phyloP scores from a whole-genome alignment of 2,329 filamentous ascomycete genomes.

The Oidium heveae region DNA sequence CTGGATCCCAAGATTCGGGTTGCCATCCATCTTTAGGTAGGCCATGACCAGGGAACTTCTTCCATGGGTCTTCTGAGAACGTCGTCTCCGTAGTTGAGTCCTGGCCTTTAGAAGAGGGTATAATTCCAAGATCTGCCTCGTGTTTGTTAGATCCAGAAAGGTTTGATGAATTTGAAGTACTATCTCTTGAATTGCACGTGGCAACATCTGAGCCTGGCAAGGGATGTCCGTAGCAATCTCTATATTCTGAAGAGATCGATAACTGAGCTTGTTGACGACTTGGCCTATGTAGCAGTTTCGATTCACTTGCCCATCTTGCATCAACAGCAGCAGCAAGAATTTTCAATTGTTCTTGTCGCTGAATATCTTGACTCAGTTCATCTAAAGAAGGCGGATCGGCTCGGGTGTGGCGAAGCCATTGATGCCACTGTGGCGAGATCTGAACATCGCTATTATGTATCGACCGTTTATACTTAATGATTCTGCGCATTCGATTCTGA shows the following conservation, averaged over 20 bases:
- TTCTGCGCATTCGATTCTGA: slow-evolving; percentile 28
- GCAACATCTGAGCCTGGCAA: background rate
- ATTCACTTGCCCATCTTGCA: slow-evolving; percentile 35
- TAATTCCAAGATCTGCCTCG: background rate
- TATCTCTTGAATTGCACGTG: background rate
- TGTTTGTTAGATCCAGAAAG: background rate
- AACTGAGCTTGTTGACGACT: slow-evolving; percentile 2
- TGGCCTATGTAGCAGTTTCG: slow-evolving; percentile 21
- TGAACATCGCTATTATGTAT: slow-evolving; percentile 27
- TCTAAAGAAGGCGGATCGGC: slow-evolving; percentile 25
- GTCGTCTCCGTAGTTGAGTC: background rate
- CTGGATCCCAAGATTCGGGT: slow-evolving; percentile 29
- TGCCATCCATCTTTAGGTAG: slow-evolving; percentile 26
- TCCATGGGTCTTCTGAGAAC: slow-evolving; percentile 27
- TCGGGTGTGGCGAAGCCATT: slow-evolving; percentile 40
- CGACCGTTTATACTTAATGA: slow-evolving; percentile 30
- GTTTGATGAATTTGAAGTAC: background rate
- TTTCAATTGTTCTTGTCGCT: slow-evolving; percentile 26
- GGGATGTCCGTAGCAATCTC: background rate
- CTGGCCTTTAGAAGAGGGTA: background rate
- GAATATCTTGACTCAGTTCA: slow-evolving; percentile 29
- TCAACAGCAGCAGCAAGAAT: slow-evolving; percentile 34
- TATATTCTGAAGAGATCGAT: background rate
- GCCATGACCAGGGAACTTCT: slow-evolving; percentile 19
- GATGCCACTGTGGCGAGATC: slow-evolving; percentile 39